phyloP scores from a whole-genome alignment of 192 early-diverging fungal species.

The Coemansia sp. region DNA sequence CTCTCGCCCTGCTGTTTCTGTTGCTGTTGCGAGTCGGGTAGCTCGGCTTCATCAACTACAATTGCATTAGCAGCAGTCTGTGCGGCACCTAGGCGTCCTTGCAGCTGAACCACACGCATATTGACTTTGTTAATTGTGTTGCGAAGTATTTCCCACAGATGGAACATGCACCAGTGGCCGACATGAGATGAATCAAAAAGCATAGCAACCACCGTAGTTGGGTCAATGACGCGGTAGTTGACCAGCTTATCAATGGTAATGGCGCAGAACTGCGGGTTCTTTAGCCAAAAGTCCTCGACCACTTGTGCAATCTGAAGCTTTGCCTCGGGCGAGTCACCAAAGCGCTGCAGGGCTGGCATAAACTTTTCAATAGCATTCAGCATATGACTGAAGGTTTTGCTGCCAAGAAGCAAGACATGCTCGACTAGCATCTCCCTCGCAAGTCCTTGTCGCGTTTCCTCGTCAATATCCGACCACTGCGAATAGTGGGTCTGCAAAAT shows the following conservation, averaged over 20 bases:
- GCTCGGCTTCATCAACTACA: conserved; percentile 14
- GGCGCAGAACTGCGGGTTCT: conserved; percentile 86
- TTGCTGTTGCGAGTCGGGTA: conserved; percentile 20
- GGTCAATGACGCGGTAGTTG: conserved; percentile 92
- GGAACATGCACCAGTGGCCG: conserved; percentile 55
- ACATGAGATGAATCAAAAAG: conserved; percentile 58
- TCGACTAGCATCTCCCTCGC: conserved; percentile 79
- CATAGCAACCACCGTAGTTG: conserved; percentile 77
- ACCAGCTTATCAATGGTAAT: conserved; percentile 93
- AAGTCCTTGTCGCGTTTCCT: conserved; percentile 27
- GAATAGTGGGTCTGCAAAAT: conserved; percentile 50
- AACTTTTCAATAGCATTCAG: conserved; percentile 89
- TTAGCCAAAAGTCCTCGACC: conserved; percentile 77
- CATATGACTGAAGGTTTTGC: conserved; percentile 92
- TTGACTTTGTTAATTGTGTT: conserved; percentile 85
- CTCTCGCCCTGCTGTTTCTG: conserved; percentile 51
- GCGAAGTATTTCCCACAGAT: conserved; percentile 83
- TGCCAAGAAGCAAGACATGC: conserved; percentile 81
- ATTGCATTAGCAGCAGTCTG: conserved; percentile 36
- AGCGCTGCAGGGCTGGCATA: conserved; percentile 41
- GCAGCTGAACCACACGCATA: conserved; percentile 64
- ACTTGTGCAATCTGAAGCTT: conserved; percentile 68
- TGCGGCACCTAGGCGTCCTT: conserved; percentile 29
- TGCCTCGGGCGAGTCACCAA: conserved; percentile 57
- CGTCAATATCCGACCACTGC: conserved; percentile 46